Percentiles rank a stretch among this genome's conserved stretches.
These are phyloP conservation scores for Sisymbrium irio DNA, from an alignment of 345 rosid species.

Conservation along the genomic window DNA sequence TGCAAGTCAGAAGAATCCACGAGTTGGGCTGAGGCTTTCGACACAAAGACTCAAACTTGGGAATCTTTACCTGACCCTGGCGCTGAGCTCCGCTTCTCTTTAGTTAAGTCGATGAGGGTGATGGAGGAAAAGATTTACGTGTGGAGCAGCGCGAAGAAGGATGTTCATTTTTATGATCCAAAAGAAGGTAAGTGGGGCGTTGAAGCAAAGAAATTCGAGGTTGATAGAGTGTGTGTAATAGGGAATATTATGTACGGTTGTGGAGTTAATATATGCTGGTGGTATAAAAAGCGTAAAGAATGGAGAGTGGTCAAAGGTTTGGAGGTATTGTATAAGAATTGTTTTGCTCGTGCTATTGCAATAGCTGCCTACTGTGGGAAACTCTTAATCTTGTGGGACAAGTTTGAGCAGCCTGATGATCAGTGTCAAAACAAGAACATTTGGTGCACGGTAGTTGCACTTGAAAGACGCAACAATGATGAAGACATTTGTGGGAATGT, in stretches of 20 bases:
- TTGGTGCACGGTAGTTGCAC: neutral
- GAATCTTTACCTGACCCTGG: slow-evolving; percentile 11
- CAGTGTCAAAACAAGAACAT: neutral
- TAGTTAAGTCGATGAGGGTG: neutral
- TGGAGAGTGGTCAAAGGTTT: neutral
- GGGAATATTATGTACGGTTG: neutral
- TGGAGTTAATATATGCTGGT: too few relatives aligned
- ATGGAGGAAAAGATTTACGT: neutral
- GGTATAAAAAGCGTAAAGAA: neutral
- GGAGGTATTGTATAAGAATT: neutral
- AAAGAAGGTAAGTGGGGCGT: neutral
- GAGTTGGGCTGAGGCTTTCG: neutral
- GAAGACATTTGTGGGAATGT: neutral
- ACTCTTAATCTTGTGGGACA: neutral
- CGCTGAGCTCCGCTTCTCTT: neutral
- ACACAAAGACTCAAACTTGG: neutral
- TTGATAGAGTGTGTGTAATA: neutral
- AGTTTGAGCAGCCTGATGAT: neutral
- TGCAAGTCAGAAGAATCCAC: neutral
- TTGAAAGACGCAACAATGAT: neutral
- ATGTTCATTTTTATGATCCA: neutral
- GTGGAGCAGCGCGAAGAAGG: neutral
- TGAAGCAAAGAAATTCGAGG: too few relatives aligned
- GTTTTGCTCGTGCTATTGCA: neutral
- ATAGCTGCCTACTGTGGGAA: neutral